These are phyloP conservation scores for Podila minutissima DNA, from an alignment of 192 early-diverging fungal species.

Conservation along the genomic window DNA sequence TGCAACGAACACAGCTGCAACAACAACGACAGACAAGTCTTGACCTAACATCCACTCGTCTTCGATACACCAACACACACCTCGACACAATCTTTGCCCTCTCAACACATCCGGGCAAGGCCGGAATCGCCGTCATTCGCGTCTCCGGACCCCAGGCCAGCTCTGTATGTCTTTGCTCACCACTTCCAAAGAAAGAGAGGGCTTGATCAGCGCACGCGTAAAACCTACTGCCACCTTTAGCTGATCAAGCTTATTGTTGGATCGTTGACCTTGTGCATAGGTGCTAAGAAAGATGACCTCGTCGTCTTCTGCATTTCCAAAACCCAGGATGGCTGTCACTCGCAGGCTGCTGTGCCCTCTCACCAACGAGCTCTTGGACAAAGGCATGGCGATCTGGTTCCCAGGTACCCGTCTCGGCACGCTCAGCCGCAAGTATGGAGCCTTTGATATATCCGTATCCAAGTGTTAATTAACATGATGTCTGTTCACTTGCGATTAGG, in stretches of 20 bases:
- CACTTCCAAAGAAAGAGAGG: too few relatives aligned
- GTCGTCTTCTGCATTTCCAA: constrained; percentile 18
- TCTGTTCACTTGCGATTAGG: constrained; percentile 18
- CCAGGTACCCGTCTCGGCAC: constrained; percentile 47
- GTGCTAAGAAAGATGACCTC: constrained; percentile 43
- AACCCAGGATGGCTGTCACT: constrained; percentile 56
- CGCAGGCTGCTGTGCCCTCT: constrained; percentile 57
- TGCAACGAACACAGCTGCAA: background rate
- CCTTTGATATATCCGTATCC: background rate
- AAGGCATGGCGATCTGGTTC: constrained; percentile 67
- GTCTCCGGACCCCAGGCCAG: constrained; percentile 68
- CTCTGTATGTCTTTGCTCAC: constrained; percentile 40
- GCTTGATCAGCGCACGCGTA: too few relatives aligned
- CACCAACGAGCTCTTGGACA: constrained; percentile 62
- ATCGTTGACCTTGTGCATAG: background rate
- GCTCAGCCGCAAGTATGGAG: too few relatives aligned
- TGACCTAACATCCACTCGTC: background rate
- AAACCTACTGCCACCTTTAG: too few relatives aligned
- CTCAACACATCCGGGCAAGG: constrained; percentile 77
- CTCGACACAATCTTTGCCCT: constrained; percentile 78
- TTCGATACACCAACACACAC: constrained; percentile 40
- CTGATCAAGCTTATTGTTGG: background rate
- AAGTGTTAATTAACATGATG: background rate
- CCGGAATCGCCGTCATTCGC: constrained; percentile 82
- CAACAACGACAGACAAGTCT: background rate